These are phyloP conservation scores for Chrysanthemum lavandulifolium DNA, from an alignment of 129 eudicot genomes.

Conservation along the genomic window DNA sequence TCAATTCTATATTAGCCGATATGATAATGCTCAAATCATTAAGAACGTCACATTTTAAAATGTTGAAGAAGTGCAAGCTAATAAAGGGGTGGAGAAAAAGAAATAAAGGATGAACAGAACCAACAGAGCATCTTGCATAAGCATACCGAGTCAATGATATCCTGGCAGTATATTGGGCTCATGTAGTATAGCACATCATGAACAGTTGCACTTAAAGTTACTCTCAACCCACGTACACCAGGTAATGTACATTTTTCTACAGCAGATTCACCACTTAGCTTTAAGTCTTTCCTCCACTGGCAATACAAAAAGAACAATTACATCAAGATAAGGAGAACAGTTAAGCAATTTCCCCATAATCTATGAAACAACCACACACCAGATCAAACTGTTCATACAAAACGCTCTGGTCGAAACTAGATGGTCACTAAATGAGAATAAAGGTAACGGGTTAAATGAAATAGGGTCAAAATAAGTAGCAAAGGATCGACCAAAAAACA, in stretches of 20 bases:
- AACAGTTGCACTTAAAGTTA: slow-evolving; percentile 92
- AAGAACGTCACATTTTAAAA: too few relatives aligned
- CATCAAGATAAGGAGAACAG: not conserved
- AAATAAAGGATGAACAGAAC: not conserved
- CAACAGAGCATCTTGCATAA: not conserved
- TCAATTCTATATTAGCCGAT: too few relatives aligned
- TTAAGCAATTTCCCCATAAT: not conserved
- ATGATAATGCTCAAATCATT: too few relatives aligned
- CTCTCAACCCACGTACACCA: slow-evolving; percentile 86
- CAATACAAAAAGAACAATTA: slow-evolving; percentile 13
- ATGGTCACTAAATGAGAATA: too few relatives aligned
- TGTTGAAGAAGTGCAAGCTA: not conserved
- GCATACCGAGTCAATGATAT: slow-evolving; percentile 84
- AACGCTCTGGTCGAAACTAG: not conserved
- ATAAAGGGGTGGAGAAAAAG: not conserved
- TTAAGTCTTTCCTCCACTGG: slow-evolving; percentile 96
- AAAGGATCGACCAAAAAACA: too few relatives aligned
- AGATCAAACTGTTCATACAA: not conserved
- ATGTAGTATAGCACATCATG: slow-evolving; percentile 95
- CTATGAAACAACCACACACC: too few relatives aligned
- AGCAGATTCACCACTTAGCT: slow-evolving; percentile 91
- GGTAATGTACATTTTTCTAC: slow-evolving; percentile 87
- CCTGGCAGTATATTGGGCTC: slow-evolving; percentile 99
- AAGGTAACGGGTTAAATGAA: too few relatives aligned
- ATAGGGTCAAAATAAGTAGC: too few relatives aligned